These are phyloP conservation scores for Phtheirospermum japonicum DNA, from an alignment of 257 asterid genomes.

Conservation along the genomic window DNA sequence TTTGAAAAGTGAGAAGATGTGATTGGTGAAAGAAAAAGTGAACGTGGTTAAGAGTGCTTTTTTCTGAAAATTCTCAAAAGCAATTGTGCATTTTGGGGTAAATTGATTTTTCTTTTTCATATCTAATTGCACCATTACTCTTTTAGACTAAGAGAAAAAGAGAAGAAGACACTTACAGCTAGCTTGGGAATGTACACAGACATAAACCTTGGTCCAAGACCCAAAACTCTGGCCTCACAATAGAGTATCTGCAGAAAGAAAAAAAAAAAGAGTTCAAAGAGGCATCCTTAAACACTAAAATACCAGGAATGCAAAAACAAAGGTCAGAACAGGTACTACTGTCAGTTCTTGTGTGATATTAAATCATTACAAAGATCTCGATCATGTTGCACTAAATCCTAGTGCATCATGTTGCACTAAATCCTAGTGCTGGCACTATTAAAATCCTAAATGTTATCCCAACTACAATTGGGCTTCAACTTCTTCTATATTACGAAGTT, in stretches of 20 bases:
- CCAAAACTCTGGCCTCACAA: slow-evolving; percentile 81
- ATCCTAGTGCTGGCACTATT: not conserved
- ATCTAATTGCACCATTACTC: no score
- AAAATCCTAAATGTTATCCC: no score
- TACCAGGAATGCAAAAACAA: not conserved
- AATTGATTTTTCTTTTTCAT: no score
- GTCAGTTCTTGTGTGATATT: not conserved
- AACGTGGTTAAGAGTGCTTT: no score
- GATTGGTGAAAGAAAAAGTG: no score
- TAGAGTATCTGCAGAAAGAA: slow-evolving; percentile 51
- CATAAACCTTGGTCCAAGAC: slow-evolving; percentile 91
- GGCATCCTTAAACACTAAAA: slow-evolving; percentile 4
- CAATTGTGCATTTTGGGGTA: no score
- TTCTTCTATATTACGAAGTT: no score
- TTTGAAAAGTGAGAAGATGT: no score
- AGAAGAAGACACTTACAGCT: slow-evolving; percentile 53
- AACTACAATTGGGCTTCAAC: no score
- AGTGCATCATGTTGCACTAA: not conserved
- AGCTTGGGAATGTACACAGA: slow-evolving; percentile 75
- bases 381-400: not conserved
- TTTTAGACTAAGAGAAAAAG: not conserved
- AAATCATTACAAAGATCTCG: not conserved
- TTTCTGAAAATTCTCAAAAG: no score
- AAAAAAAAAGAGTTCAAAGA: not conserved
- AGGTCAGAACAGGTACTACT: not conserved